Evolutionary conservation across 257 asterid species (phyloP), one percentile per base, ranked within the genome.

Genomic region (Agastache rugosa): DNA sequence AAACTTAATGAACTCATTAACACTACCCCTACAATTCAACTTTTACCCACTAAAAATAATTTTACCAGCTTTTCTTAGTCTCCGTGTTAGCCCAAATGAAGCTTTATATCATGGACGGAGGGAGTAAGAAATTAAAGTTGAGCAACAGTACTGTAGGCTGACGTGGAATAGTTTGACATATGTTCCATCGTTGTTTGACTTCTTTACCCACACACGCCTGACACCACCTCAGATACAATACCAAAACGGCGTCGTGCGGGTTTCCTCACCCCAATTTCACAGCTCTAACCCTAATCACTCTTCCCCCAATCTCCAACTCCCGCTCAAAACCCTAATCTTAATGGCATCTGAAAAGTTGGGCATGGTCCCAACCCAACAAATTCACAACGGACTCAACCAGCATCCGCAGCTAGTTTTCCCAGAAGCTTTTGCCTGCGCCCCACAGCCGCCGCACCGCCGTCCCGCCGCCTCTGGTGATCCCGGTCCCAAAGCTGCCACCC

Each of bases 321-420:
- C 11, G 17, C 53, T 54, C 68, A 67, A 74, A 63, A 35, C 75
- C 77, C 75, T 9, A 72, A 37, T 61, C 65, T 64, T 47, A 74
- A 91, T 90, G 96, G 85, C 93, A 58, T 83, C 96, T 67, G 91
- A 91, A 66, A 87, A 91, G 58, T 47, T 83, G 82, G 91, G 90
- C 79, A 77, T 70, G 8, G 79, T 87, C 42, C 86, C 87, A 31
- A 35, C 90, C 71, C 92, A 83, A 42, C 88, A 83, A 77, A 78
- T 83, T 29, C 89, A 86, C 42, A 79, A 77, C 80, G 89, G 87
- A 58, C 85, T 82, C 64, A 87, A 79, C 80, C 78, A 74, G 68
- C 89, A 80, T 34, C 88, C 87, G 29, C 95, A 83, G 83, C 86
- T 89, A 68, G 89, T 86, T n/a, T 87, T 85, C 69, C 87, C 87